phyloP scores from a whole-genome alignment of 129 eudicot species.

The Oenanthe sinensis region DNA sequence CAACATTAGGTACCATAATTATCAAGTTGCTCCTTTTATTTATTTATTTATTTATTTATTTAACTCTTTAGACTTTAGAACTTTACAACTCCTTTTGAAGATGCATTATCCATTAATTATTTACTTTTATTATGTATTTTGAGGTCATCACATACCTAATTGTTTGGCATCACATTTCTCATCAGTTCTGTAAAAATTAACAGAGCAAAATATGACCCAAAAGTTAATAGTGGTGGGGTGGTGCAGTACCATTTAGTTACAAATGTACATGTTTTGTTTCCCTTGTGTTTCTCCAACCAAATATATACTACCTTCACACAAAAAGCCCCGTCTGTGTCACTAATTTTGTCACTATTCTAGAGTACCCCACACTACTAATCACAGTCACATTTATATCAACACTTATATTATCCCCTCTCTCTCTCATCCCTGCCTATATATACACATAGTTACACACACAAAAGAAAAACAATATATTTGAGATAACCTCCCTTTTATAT shows the following conservation, averaged over 20 bases:
- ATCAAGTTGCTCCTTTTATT: no score
- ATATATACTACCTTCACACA: not conserved
- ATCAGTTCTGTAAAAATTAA: not conserved
- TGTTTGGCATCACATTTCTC: not conserved
- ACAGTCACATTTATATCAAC: not conserved
- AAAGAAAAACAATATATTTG: not conserved
- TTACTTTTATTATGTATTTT: not conserved
- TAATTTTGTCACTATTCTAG: not conserved
- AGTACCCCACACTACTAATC: not conserved
- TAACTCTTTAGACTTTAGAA: no score
- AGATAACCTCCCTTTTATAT: not conserved
- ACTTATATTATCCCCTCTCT: not conserved
- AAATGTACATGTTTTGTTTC: slow-evolving; percentile 7
- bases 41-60: no score
- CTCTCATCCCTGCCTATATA: not conserved
- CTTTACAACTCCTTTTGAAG: not conserved
- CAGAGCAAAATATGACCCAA: not conserved
- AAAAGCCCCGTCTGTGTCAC: not conserved
- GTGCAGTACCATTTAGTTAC: not conserved
- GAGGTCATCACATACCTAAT: not conserved
- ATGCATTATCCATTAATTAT: not conserved
- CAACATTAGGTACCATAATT: not conserved
- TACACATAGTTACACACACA: not conserved
- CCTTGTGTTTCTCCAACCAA: not conserved
- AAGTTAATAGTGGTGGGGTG: not conserved